Percentiles rank a stretch among this genome's conserved stretches.
Conservation (phyloP, 305 asterid genomes). For the Euphrasia arctica region DNA sequence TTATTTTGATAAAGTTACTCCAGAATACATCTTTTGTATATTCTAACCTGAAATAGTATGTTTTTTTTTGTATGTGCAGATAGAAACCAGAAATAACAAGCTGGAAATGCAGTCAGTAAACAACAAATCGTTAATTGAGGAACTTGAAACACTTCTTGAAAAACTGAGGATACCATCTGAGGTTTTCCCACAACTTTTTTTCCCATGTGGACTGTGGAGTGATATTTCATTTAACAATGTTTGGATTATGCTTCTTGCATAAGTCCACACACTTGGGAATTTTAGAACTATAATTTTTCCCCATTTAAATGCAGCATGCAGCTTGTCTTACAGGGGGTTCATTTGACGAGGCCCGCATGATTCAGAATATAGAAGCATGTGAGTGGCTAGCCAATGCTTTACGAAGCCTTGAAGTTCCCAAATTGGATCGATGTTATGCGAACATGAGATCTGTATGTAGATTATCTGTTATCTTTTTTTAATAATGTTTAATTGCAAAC, state of each 20-base stretch:
- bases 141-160: conserved; percentile 93
- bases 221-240: conserved; percentile 9
- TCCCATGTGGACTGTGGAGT: not conserved
- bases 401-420: conserved; percentile 71
- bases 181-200: conserved; percentile 38
- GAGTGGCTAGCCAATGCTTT: conserved; percentile 90
- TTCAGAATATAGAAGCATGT: conserved; percentile 90
- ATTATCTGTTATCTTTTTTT: conserved; percentile 21
- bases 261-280: conserved; percentile 14
- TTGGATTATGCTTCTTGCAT: not conserved
- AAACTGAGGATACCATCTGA: conserved; percentile 39
- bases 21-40: not conserved
- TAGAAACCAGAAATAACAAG: conserved; percentile 91
- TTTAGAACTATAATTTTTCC: conserved; percentile 6
- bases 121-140: conserved; percentile 84
- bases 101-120: conserved; percentile 96
- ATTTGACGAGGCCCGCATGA: conserved; percentile 94
- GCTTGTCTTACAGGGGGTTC: conserved; percentile 75
- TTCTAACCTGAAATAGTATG: not conserved
- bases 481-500: conserved; percentile 2
- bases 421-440: conserved; percentile 69
- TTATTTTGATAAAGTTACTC: not conserved
- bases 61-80: conserved; percentile 49
- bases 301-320: conserved; percentile 56
- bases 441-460: conserved; percentile 82